These are phyloP conservation scores for Picea sitchensis DNA, from an alignment of 75 land plant genomes.

Conservation along the genomic window DNA sequence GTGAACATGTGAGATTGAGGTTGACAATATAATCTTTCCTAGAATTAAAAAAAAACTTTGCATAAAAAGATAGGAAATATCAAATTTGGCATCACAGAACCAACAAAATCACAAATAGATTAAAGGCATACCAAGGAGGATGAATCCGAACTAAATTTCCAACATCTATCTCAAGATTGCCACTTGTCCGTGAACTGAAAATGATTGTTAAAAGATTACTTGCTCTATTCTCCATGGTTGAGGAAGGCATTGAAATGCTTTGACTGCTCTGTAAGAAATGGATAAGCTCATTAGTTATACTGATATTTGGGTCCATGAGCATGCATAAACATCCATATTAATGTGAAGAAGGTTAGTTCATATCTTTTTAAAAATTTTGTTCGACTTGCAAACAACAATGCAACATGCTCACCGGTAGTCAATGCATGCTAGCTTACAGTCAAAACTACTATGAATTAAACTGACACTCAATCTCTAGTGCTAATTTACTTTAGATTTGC, in stretches of 20 bases:
- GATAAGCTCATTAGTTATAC: neutral
- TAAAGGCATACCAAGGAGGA: constrained; percentile 46
- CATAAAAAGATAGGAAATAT: neutral
- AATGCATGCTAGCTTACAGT: neutral
- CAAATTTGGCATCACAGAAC: neutral
- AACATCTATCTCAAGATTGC: constrained; percentile 44
- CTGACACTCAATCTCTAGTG: neutral
- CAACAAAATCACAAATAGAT: neutral
- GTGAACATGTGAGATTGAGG: neutral
- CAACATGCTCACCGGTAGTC: neutral
- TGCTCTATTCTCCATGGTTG: constrained; percentile 6
- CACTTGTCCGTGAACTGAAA: constrained; percentile 31
- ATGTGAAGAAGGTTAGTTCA: neutral
- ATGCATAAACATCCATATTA: constrained; percentile 5
- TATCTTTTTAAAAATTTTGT: neutral
- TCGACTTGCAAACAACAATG: neutral
- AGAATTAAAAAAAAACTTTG: neutral
- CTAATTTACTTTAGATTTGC: too few species aligned
- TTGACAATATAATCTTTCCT: neutral
- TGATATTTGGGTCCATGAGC: neutral
- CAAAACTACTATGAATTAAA: neutral
- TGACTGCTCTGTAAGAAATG: constrained; percentile 3
- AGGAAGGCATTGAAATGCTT: constrained; percentile 7
- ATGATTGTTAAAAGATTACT: constrained; percentile 16
- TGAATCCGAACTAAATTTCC: constrained; percentile 42